phyloP scores from a whole-genome alignment of 495 filamentous ascomycete genomes.

The Hamigera avellanea region DNA sequence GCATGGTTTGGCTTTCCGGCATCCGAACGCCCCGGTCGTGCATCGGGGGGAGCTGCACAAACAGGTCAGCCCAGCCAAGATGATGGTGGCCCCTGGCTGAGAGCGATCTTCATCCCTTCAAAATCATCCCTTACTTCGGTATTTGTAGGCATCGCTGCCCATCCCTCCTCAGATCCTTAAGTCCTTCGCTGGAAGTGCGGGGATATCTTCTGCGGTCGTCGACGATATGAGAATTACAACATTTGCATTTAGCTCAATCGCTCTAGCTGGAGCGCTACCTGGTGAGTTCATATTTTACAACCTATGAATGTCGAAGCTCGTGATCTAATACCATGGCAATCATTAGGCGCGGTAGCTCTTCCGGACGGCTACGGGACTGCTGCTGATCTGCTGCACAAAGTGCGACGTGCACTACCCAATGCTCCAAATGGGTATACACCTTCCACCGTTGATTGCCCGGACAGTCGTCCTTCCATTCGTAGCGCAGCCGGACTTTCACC shows the following conservation, averaged over 20 bases:
- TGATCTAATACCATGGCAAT: background rate
- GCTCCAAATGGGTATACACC: constrained; percentile 38
- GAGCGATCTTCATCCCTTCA: no score
- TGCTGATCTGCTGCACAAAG: background rate
- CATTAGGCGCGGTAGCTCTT: constrained; percentile 11
- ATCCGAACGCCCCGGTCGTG: no score
- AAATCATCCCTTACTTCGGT: no score
- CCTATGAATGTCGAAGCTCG: background rate
- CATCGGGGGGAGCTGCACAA: no score
- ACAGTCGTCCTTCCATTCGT: constrained; percentile 38
- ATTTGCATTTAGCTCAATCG: constrained; percentile 3
- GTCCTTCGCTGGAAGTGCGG: no score
- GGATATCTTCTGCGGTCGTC: no score
- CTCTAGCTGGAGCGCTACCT: constrained; percentile 18
- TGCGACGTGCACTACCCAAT: constrained; percentile 27
- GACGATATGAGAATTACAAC: background rate
- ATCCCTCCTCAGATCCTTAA: no score
- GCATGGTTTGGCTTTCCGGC: no score
- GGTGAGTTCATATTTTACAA: constrained; percentile 10
- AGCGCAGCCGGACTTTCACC: constrained; percentile 46
- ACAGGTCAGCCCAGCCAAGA: no score
- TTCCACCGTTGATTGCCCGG: constrained; percentile 26
- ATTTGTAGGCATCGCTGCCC: no score
- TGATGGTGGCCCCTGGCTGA: no score
- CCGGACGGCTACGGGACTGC: constrained; percentile 6